phyloP scores from a whole-genome alignment of 257 asterid species.

The Anisodus acutangulus region DNA sequence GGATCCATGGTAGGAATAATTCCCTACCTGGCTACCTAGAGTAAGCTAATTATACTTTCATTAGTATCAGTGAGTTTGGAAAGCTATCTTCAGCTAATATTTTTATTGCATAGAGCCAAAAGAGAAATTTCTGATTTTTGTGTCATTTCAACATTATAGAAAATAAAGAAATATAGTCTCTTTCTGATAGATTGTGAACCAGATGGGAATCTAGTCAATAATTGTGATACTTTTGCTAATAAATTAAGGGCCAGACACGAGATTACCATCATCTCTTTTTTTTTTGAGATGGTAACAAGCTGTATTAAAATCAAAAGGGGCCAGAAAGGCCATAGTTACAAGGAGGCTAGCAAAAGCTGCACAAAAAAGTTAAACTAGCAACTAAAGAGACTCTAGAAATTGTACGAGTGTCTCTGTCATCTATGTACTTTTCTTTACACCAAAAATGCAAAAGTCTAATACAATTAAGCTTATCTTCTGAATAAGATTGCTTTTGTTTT shows the following conservation, averaged over 20 bases:
- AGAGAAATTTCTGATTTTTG: constrained; percentile 23
- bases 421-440: too few species aligned
- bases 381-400: too few species aligned
- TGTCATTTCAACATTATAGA: not conserved
- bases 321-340: too few species aligned
- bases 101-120: not conserved
- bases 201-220: constrained; percentile 7
- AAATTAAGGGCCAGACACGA: not conserved
- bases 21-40: not conserved
- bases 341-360: too few species aligned
- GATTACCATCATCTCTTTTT: not conserved
- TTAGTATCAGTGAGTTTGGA: not conserved
- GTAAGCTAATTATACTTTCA: not conserved
- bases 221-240: not conserved
- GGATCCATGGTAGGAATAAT: constrained; percentile 10
- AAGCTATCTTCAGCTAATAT: not conserved
- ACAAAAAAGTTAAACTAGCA: too few species aligned
- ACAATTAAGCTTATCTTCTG: too few species aligned
- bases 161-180: constrained; percentile 3
- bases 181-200: not conserved
- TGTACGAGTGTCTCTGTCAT: too few species aligned
- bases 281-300: too few species aligned
- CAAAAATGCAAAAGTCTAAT: too few species aligned
- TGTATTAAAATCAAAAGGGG: too few species aligned
- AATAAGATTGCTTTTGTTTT: too few species aligned